Evolutionary conservation across 108 stramenopile species (phyloP).

Genomic region (Epithemia pelagica): DNA sequence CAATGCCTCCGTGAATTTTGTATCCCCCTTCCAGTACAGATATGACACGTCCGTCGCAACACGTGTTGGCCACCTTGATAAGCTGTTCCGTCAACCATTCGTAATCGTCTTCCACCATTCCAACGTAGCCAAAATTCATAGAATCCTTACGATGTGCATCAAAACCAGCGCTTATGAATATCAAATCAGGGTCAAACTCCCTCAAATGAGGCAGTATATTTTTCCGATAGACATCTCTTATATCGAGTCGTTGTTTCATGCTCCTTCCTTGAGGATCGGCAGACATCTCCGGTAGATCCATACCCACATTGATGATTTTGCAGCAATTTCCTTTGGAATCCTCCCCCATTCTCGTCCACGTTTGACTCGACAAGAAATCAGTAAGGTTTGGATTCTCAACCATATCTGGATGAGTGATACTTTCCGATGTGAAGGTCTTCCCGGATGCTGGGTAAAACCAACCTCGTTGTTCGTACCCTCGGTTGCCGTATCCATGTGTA

Average conservation of each 20-base stretch:
- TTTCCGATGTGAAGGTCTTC: constrained; percentile 51
- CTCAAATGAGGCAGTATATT: constrained; percentile 66
- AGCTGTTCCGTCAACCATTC: constrained; percentile 94
- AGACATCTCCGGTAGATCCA: constrained; percentile 63
- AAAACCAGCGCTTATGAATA: constrained; percentile 98
- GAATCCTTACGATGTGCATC: constrained; percentile 91
- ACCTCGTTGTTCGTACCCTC: constrained; percentile 68
- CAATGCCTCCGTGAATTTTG: constrained; percentile 89
- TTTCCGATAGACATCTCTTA: constrained; percentile 83
- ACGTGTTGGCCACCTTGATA: constrained; percentile 88
- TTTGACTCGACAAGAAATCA: constrained; percentile 78
- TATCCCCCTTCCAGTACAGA: constrained; percentile 96
- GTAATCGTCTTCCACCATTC: constrained; percentile 97
- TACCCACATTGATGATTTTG: constrained; percentile 81
- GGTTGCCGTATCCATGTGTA: constrained; percentile 88
- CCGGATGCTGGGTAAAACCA: constrained; percentile 91
- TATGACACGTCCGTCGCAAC: constrained; percentile 92
- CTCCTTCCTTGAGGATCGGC: constrained; percentile 51
- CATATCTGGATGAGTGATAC: constrained; percentile 45
- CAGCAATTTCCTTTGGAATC: constrained; percentile 67
- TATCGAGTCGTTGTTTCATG: constrained; percentile 74
- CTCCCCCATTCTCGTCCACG: constrained; percentile 83
- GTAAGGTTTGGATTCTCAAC: constrained; percentile 63
- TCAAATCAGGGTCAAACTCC: constrained; percentile 94
- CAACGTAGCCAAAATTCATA: constrained; percentile 92